A percentile compares a stretch with the other conserved stretches of the same genome.
phyloP scores from a whole-genome alignment of 129 eudicot species.

The Lactuca sativa region DNA sequence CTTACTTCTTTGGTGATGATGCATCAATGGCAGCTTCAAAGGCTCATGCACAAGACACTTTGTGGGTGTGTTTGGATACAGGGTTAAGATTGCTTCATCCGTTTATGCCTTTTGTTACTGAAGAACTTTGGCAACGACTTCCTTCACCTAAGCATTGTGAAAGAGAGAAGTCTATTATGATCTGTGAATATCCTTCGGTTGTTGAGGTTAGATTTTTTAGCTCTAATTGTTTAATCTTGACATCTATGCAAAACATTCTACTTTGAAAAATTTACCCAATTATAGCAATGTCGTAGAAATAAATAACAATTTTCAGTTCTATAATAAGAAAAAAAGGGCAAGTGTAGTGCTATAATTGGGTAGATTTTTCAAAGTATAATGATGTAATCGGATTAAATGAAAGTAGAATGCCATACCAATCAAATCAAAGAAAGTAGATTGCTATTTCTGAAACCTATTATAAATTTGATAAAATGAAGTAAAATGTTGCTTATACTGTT shows the following conservation, averaged over 20 bases:
- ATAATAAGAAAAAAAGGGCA: no score
- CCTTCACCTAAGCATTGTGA: slow-evolving; percentile 57
- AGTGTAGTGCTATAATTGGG: no score
- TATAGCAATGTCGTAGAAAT: no score
- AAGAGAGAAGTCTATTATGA: slow-evolving; percentile 77
- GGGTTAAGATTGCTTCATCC: slow-evolving; percentile 89
- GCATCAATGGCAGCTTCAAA: slow-evolving; percentile 41
- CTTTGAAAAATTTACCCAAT: no score
- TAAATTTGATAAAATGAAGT: slow-evolving; percentile 1
- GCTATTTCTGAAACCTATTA: not conserved
- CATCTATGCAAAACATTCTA: no score
- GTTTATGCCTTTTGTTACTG: slow-evolving; percentile 91
- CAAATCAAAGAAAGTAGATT: no score
- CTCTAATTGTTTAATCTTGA: not conserved
- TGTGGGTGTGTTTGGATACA: slow-evolving; percentile 85
- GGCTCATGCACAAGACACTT: slow-evolving; percentile 66
- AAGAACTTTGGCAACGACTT: slow-evolving; percentile 96
- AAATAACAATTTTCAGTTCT: no score
- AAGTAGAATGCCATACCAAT: no score
- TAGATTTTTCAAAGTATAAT: no score
- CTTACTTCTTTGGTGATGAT: slow-evolving; percentile 65
- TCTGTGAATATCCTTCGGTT: slow-evolving; percentile 63
- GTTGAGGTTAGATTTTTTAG: slow-evolving; percentile 49
- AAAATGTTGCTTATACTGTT: no score
- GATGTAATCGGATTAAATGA: no score